A percentile compares a stretch with the other conserved stretches of the same genome.
These are phyloP conservation scores for Dioscorea cayenensis DNA, from an alignment of 116 monocot genomes.

Conservation along the genomic window DNA sequence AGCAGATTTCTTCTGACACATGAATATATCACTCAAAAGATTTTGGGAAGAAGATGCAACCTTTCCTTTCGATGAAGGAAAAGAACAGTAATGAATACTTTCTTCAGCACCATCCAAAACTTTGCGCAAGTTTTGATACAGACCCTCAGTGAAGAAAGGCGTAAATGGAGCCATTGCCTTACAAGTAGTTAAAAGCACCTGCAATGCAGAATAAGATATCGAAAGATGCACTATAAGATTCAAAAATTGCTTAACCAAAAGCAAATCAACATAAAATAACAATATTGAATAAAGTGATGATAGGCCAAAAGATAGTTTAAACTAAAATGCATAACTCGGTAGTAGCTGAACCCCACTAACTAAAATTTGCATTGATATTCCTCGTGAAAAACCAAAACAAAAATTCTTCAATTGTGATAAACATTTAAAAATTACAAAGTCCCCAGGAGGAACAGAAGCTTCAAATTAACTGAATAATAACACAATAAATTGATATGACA, in stretches of 20 bases:
- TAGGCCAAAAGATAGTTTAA: too few species aligned
- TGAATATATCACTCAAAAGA: not conserved
- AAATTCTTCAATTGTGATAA: too few species aligned
- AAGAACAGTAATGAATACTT: conserved; percentile 90
- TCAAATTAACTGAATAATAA: too few species aligned
- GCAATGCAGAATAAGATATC: conserved; percentile 5
- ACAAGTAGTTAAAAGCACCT: conserved; percentile 94
- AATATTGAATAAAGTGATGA: too few species aligned
- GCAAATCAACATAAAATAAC: too few species aligned
- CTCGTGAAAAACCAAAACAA: too few species aligned
- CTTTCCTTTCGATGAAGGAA: conserved; percentile 69
- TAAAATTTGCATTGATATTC: too few species aligned
- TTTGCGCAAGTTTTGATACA: conserved; percentile 92
- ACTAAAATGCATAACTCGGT: too few species aligned
- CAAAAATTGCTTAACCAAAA: not conserved
- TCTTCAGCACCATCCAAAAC: conserved; percentile 47
- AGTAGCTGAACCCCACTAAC: too few species aligned
- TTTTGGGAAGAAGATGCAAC: conserved; percentile 15
- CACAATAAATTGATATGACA: too few species aligned
- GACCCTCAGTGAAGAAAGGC: conserved; percentile 93
- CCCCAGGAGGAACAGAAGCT: too few species aligned
- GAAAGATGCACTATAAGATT: not conserved
- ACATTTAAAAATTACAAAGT: too few species aligned
- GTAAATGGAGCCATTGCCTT: conserved; percentile 96
- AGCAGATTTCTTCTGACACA: not conserved